Evolutionary conservation across 1,284 basidiomycete genomes (phyloP).

Genomic region (Ustilago curta): DNA sequence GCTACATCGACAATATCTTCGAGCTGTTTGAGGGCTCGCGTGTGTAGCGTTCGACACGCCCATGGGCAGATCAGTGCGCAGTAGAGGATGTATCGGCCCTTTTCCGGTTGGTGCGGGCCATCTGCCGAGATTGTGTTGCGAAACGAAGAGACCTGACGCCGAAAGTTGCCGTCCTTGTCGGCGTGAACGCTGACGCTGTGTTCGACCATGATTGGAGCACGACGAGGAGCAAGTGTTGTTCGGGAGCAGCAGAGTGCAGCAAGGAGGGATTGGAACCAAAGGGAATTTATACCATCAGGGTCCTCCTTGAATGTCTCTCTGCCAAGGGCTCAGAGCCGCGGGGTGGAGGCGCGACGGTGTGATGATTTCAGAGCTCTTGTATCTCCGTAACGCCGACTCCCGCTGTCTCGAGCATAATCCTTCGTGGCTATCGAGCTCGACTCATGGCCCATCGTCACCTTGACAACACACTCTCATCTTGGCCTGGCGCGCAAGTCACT

Average conservation of each 20-base stretch:
- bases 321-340: neutral
- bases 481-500: too few relatives aligned
- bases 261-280: neutral
- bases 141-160: constrained; percentile 79
- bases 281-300: neutral
- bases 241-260: neutral
- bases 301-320: neutral
- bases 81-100: constrained; percentile 73
- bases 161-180: constrained; percentile 80
- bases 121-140: constrained; percentile 75
- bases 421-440: constrained; percentile 1
- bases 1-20: constrained; percentile 74
- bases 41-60: constrained; percentile 89
- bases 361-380: constrained; percentile 1
- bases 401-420: too few relatives aligned
- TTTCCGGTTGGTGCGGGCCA: constrained; percentile 83
- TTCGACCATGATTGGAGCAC: constrained; percentile 23
- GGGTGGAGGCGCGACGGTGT: constrained; percentile 1
- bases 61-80: constrained; percentile 74
- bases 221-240: neutral
- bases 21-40: constrained; percentile 88
- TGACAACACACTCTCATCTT: too few relatives aligned
- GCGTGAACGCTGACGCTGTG: constrained; percentile 43
- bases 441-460: too few relatives aligned
- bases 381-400: constrained; percentile 4